Conservation (phyloP, 352 stramenopile species). For the Phytopythium chamaehyphon region DNA sequence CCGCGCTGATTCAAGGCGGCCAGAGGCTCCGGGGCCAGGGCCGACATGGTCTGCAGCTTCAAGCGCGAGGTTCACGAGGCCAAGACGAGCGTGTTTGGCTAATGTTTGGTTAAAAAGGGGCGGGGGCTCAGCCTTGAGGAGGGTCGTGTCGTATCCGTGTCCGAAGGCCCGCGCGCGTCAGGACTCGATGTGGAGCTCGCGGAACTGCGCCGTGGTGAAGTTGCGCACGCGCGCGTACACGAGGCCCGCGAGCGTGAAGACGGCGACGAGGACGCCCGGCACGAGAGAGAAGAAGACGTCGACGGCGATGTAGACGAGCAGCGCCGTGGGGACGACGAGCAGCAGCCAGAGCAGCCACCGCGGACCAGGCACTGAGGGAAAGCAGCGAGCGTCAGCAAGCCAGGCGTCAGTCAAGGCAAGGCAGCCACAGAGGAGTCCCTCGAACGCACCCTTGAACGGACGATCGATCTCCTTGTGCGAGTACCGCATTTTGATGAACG, state of each 20-base stretch:
- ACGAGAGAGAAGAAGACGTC: constrained; percentile 42
- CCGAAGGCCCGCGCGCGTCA: constrained; percentile 10
- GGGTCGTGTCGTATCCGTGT: not conserved
- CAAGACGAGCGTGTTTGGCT: too few species aligned
- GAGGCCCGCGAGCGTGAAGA: constrained; percentile 28
- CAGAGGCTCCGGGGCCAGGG: not conserved
- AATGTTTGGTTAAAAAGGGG: too few species aligned
- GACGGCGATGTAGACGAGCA: constrained; percentile 43
- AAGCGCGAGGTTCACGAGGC: constrained; percentile 3
- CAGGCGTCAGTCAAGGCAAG: too few species aligned
- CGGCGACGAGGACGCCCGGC: constrained; percentile 33
- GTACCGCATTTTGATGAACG: constrained; percentile 88
- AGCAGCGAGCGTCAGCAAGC: not conserved
- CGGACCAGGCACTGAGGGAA: constrained; percentile 24
- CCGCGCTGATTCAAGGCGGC: not conserved
- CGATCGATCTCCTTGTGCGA: constrained; percentile 18
- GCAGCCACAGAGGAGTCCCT: not conserved
- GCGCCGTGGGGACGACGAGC: constrained; percentile 24
- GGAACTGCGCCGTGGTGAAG: constrained; percentile 42
- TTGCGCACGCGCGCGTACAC: constrained; percentile 37
- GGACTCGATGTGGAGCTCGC: constrained; percentile 18
- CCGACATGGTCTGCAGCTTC: too few species aligned
- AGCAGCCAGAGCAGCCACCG: constrained; percentile 20
- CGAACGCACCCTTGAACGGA: constrained; percentile 27
- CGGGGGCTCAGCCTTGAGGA: too few species aligned